Conservation (phyloP, 345 rosid genomes). For the Citrus glauca region DNA sequence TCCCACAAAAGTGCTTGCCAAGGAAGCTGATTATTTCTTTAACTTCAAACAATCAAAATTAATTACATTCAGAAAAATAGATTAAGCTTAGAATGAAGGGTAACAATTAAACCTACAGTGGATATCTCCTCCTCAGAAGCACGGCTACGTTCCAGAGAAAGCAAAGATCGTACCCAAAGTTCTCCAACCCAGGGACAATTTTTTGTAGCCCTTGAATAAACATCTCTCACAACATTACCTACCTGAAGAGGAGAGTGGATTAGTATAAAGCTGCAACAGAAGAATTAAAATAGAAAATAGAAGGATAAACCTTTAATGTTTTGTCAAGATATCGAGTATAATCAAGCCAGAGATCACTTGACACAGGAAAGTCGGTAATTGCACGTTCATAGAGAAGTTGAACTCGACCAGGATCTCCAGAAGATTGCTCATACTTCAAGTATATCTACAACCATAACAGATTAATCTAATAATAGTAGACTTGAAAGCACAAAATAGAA, state of each 20-base stretch:
- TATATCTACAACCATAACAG: slow-evolving; percentile 53
- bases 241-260: slow-evolving; percentile 47
- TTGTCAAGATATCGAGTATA: slow-evolving; percentile 73
- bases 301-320: slow-evolving; percentile 69
- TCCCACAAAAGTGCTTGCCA: no score
- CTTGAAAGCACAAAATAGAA: neutral
- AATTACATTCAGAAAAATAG: neutral
- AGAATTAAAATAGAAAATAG: neutral
- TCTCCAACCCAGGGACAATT: slow-evolving; percentile 90
- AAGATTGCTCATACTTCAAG: slow-evolving; percentile 74
- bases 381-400: slow-evolving; percentile 89
- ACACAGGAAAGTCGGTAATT: slow-evolving; percentile 70
- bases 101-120: slow-evolving; percentile 44
- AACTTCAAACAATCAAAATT: neutral
- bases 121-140: slow-evolving; percentile 68
- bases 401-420: slow-evolving; percentile 82
- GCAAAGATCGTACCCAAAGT: slow-evolving; percentile 76
- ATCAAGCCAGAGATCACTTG: slow-evolving; percentile 85
- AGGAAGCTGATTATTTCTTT: neutral
- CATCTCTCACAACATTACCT: slow-evolving; percentile 63
- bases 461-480: neutral
- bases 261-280: neutral
- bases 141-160: slow-evolving; percentile 51
- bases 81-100: neutral
- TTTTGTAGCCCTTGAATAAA: slow-evolving; percentile 74